Conservation (phyloP, 208 protist genomes). For the Porcisia deanei region DNA sequence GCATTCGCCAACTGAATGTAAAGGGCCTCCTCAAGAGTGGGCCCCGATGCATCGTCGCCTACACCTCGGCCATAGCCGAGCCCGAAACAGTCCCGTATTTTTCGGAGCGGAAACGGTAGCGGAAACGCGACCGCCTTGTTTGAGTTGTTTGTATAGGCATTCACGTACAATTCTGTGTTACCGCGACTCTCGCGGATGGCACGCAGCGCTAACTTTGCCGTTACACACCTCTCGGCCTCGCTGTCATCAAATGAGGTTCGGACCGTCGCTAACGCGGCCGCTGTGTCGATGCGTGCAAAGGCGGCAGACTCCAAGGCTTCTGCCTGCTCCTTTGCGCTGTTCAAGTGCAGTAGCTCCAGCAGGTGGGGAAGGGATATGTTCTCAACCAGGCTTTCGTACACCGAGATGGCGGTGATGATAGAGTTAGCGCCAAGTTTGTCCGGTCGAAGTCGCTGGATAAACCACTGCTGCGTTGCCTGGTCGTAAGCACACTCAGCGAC, state of each 20-base stretch:
- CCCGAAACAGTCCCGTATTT: conserved; percentile 63
- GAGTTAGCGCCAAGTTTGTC: conserved; percentile 81
- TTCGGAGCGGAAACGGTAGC: conserved; percentile 62
- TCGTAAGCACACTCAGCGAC: conserved; percentile 76
- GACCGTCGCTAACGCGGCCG: not conserved
- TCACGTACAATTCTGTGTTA: conserved; percentile 40
- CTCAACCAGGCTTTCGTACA: conserved; percentile 78
- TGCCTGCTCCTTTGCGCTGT: not conserved
- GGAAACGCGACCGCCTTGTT: conserved; percentile 40
- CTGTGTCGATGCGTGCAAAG: not conserved
- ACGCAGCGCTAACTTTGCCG: conserved; percentile 57
- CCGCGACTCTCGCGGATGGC: conserved; percentile 38
- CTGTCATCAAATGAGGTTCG: not conserved
- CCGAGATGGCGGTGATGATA: conserved; percentile 79
- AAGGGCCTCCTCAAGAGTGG: conserved; percentile 48
- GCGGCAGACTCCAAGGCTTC: conserved; percentile 16
- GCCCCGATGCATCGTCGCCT: not conserved
- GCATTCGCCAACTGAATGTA: conserved; percentile 78
- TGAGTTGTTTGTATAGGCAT: conserved; percentile 48
- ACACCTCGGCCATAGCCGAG: conserved; percentile 32
- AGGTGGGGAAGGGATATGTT: conserved; percentile 49
- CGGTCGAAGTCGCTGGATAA: conserved; percentile 60
- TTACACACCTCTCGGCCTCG: conserved; percentile 25
- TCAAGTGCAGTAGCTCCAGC: conserved; percentile 27
- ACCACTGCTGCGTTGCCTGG: conserved; percentile 35